Evolutionary conservation across 257 asterid species (phyloP).

Genomic region (Capsicum chinense): DNA sequence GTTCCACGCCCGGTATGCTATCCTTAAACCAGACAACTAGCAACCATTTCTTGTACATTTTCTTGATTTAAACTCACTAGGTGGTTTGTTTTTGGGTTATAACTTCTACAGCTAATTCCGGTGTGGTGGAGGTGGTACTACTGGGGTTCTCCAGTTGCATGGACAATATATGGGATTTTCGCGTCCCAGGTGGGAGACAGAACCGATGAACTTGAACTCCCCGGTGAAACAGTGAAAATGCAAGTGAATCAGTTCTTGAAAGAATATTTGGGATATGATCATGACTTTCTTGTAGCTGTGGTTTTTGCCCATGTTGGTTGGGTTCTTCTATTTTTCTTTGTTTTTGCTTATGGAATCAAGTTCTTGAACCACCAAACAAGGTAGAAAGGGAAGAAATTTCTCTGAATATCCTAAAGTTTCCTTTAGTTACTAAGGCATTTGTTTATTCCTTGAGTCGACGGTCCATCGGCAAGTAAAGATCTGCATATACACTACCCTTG

Average conservation of each 20-base stretch:
- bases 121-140: constrained; percentile 96
- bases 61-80: background rate
- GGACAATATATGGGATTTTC: constrained; percentile 74
- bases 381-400: constrained; percentile 32
- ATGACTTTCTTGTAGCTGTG: constrained; percentile 63
- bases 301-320: constrained; percentile 82
- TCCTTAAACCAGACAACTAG: background rate
- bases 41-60: background rate
- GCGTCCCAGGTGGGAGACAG: constrained; percentile 68
- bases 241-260: constrained; percentile 50
- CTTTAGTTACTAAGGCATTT: constrained; percentile 7
- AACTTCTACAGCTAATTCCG: constrained; percentile 65
- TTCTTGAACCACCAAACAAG: constrained; percentile 80
- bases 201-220: constrained; percentile 38
- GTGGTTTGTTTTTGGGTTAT: background rate
- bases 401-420: background rate
- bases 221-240: constrained; percentile 29
- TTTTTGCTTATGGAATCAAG: constrained; percentile 82
- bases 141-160: constrained; percentile 87
- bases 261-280: constrained; percentile 61
- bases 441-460: background rate
- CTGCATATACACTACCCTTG: background rate
- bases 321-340: constrained; percentile 80
- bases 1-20: constrained; percentile 73
- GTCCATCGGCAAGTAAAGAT: too few relatives aligned